phyloP scores from a whole-genome alignment of 2,329 filamentous ascomycete species.

The Allantophomopsis cytisporea region DNA sequence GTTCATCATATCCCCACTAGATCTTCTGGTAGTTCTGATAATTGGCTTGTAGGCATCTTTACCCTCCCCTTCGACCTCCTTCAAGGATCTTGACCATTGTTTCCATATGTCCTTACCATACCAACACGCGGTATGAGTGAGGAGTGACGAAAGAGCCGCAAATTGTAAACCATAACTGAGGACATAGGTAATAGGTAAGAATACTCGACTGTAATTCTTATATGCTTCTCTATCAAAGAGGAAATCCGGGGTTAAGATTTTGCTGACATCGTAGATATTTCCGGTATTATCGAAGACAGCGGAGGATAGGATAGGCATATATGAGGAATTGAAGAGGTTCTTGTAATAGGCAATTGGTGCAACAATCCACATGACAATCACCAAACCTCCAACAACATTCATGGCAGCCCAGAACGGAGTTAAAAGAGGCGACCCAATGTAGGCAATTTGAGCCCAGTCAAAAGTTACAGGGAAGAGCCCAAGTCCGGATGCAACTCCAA shows the following conservation, averaged over 20 bases:
- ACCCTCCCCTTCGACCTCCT: conserved; percentile 40
- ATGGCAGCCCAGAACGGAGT: conserved; percentile 80
- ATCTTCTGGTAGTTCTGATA: conserved; percentile 6
- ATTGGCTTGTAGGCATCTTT: conserved; percentile 40
- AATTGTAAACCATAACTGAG: conserved; percentile 81
- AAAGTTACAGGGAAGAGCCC: conserved; percentile 79
- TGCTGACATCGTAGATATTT: conserved; percentile 66
- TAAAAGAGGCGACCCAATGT: conserved; percentile 68
- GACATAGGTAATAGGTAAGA: conserved; percentile 76
- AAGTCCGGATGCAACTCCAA: conserved; percentile 73
- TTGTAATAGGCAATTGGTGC: conserved; percentile 71
- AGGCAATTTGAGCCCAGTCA: conserved; percentile 82
- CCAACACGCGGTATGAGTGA: conserved; percentile 76
- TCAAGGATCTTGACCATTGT: conserved; percentile 58
- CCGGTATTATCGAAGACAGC: conserved; percentile 80
- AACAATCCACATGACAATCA: conserved; percentile 74
- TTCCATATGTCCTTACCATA: conserved; percentile 71
- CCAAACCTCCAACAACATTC: conserved; percentile 69
- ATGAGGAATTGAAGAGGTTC: conserved; percentile 69
- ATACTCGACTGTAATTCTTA: conserved; percentile 69
- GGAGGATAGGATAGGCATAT: conserved; percentile 75
- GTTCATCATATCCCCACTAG: conserved; percentile 27
- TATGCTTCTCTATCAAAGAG: conserved; percentile 68
- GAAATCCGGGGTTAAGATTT: conserved; percentile 65
- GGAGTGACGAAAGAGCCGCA: conserved; percentile 62